Evolutionary conservation across 129 eudicot species (phyloP).

Genomic region (Logfia minima): DNA sequence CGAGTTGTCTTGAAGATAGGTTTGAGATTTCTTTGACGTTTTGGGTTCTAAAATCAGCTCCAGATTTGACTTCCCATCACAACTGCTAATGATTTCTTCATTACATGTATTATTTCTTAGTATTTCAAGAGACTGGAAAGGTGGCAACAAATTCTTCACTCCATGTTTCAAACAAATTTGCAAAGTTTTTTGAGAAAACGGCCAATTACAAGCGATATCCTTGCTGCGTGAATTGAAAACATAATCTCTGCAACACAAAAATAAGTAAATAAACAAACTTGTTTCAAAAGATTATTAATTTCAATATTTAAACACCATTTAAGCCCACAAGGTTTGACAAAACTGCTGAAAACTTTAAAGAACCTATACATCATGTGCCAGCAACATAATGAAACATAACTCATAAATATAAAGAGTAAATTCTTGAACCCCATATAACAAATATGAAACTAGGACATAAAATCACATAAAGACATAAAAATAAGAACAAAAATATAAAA

Average conservation of each 20-base stretch:
- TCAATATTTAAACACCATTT: not conserved
- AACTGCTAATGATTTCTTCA: slow-evolving; percentile 33
- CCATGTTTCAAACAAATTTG: slow-evolving; percentile 64
- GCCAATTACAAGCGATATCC: slow-evolving; percentile 67
- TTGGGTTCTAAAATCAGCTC: slow-evolving; percentile 63
- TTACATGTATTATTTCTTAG: slow-evolving; percentile 23
- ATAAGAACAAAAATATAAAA: slow-evolving; percentile 8
- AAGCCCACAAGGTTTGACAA: not conserved
- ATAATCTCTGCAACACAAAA: slow-evolving; percentile 54
- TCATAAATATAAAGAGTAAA: not conserved
- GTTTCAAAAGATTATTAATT: not conserved
- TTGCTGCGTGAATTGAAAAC: slow-evolving; percentile 59
- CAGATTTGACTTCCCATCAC: slow-evolving; percentile 28
- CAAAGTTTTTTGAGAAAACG: slow-evolving; percentile 62
- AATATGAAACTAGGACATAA: slow-evolving; percentile 25
- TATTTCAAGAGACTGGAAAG: slow-evolving; percentile 61
- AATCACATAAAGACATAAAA: slow-evolving; percentile 24
- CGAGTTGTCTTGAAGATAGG: slow-evolving; percentile 18
- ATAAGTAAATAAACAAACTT: slow-evolving; percentile 18
- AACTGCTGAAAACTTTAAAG: not conserved
- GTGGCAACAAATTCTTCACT: slow-evolving; percentile 69
- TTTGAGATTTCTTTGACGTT: slow-evolving; percentile 40
- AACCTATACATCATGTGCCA: slow-evolving; percentile 31
- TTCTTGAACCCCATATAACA: too few relatives aligned
- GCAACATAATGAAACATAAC: slow-evolving; percentile 20